These are phyloP conservation scores for Lachnum nothofagi DNA, from an alignment of 2,329 filamentous ascomycete species.

Conservation along the genomic window DNA sequence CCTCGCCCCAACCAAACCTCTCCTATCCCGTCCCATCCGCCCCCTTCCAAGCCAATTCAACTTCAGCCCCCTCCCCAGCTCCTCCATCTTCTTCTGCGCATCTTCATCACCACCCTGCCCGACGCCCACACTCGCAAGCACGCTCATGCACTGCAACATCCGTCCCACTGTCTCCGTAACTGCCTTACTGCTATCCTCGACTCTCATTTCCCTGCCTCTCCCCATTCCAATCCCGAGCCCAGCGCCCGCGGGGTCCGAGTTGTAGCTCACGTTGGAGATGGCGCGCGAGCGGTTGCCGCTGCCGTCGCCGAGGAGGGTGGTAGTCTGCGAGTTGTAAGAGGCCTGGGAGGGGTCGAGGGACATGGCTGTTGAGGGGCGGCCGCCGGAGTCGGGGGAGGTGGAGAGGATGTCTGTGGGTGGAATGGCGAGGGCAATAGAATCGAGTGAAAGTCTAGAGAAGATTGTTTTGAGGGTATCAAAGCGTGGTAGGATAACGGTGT, in stretches of 20 bases:
- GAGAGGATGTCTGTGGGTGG: slow-evolving; percentile 40
- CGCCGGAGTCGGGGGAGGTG: slow-evolving; percentile 46
- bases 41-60: slow-evolving; percentile 94
- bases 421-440: slow-evolving; percentile 51
- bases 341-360: slow-evolving; percentile 69
- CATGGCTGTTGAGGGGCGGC: slow-evolving; percentile 67
- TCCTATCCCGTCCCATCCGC: slow-evolving; percentile 78
- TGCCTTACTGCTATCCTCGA: slow-evolving; percentile 63
- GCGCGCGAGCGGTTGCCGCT: slow-evolving; percentile 66
- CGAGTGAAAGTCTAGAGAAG: slow-evolving; percentile 82
- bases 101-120: slow-evolving; percentile 52
- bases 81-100: slow-evolving; percentile 71
- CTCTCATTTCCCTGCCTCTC: slow-evolving; percentile 37
- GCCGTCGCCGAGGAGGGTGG: slow-evolving; percentile 63
- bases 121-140: slow-evolving; percentile 67
- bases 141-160: slow-evolving; percentile 94
- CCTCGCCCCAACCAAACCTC: slow-evolving; percentile 65
- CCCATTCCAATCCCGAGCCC: slow-evolving; percentile 8
- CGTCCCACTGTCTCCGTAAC: slow-evolving; percentile 91
- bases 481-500: slow-evolving; percentile 79
- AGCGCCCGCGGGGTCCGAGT: slow-evolving; percentile 34
- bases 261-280: slow-evolving; percentile 76
- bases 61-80: slow-evolving; percentile 81
- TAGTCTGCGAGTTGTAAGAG: slow-evolving; percentile 74
- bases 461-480: slow-evolving; percentile 85